Percentiles rank a stretch among this genome's conserved stretches.
Evolutionary conservation across 805 yeast genomes (phyloP).

Genomic region (Candida lessepsii): DNA sequence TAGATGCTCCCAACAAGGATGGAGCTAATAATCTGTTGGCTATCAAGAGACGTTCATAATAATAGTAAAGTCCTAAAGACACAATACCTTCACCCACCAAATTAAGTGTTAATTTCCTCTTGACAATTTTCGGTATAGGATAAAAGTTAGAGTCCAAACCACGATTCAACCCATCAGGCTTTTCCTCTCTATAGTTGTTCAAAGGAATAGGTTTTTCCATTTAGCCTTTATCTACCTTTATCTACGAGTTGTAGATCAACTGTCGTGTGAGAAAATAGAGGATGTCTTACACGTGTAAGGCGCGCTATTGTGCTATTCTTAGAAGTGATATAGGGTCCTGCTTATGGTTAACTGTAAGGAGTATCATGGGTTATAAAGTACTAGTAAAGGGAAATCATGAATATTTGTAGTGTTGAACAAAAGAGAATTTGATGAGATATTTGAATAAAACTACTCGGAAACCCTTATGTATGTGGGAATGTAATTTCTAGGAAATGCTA

Average conservation of each 20-base stretch:
- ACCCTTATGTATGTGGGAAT: no score
- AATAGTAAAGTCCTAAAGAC: slow-evolving; percentile 26
- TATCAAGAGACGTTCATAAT: slow-evolving; percentile 25
- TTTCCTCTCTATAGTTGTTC: slow-evolving; percentile 4
- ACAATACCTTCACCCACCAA: slow-evolving; percentile 27
- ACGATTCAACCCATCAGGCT: slow-evolving; percentile 11
- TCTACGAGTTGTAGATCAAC: background rate
- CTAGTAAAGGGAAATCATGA: no score
- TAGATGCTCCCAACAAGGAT: slow-evolving; percentile 35
- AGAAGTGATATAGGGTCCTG: no score
- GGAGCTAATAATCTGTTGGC: slow-evolving; percentile 35
- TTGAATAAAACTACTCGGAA: no score
- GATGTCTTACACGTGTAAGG: background rate
- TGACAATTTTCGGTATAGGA: slow-evolving; percentile 14
- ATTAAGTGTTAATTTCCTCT: slow-evolving; percentile 19
- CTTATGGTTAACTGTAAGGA: no score
- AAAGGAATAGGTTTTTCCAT: slow-evolving; percentile 14
- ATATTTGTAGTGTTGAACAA: no score
- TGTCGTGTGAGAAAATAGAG: slow-evolving; percentile 8
- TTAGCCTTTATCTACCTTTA: background rate
- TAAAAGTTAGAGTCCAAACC: slow-evolving; percentile 17
- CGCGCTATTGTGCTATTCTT: no score
- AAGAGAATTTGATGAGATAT: no score
- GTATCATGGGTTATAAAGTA: no score
- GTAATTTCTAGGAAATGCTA: no score